Evolutionary conservation across 148 eudicot species (phyloP), one percentile per base, ranked within the genome.

Genomic region (Tetragonia tetragonoides): DNA sequence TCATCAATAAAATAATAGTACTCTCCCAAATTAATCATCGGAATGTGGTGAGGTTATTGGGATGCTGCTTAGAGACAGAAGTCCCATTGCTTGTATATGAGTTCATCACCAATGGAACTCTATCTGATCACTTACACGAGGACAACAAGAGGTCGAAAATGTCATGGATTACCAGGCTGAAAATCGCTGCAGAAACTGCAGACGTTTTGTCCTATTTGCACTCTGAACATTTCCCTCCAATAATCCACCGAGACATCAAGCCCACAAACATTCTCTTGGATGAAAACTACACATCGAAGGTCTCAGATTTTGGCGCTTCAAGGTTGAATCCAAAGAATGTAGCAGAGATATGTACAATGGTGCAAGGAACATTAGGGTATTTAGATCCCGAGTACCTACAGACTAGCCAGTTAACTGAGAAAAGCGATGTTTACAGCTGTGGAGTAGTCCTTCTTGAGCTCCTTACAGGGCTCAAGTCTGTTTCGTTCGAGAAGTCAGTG

Each of bases 321-420:
- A 83, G 79, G 73, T 75, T 85, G 54, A 75, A 79, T 54, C 78
- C 78, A 12, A 41, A 75, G n/a, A 80, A 86, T 60, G 67, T 80
- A 66, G 68, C 80, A 23, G 84, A 83, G 47, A 14, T 84, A 68
- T 67, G 79, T 51, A 87, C 86, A 15, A 42, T 75, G 75, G 86
- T 86, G 11, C 76, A 84, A 56, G 87, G 89, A 18, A 86, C 89
- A 2, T 46, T 86, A 24, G 89, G 87, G 1, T 86, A 86, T 37
- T 54, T 86, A 59, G 89, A 86, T 64, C 90, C 83, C 1, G 86
- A 85, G 53, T 87, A 83, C 79, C 75, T 87, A 7, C 87, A 82
- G 5, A 70, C 85, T 3, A 75, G 81, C 24, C 80, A 70, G 3
- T 64, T 84, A 23, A 87, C 87, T 21, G 72, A 42, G 56, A 68